Percentiles rank a stretch among this genome's conserved stretches.
phyloP scores from a whole-genome alignment of 768 basidiomycete species.

The Termitomyces sp. region DNA sequence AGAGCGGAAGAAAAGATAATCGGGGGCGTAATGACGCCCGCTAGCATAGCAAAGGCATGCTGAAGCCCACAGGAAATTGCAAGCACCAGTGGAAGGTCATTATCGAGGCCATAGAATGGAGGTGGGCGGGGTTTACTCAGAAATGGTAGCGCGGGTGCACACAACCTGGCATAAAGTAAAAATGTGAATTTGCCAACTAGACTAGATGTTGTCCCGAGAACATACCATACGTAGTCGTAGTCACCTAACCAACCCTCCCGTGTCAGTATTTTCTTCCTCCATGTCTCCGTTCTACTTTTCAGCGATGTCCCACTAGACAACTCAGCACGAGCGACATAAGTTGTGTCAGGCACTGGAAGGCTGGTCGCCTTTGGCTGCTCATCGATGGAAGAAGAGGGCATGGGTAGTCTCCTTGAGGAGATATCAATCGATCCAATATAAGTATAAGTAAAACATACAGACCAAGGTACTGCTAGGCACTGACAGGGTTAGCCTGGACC shows the following conservation, averaged over 20 bases:
- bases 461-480: no score
- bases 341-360: conserved; percentile 10
- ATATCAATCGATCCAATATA: no score
- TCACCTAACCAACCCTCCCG: conserved; percentile 79
- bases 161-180: conserved; percentile 48
- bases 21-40: conserved; percentile 79
- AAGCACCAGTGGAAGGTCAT: conserved; percentile 67
- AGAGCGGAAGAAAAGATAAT: conserved; percentile 72
- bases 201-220: background rate
- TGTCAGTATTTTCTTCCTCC: conserved; percentile 35
- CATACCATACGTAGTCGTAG: conserved; percentile 69
- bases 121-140: conserved; percentile 39
- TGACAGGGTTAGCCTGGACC: no score
- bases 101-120: conserved; percentile 75
- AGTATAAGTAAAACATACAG: no score
- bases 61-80: conserved; percentile 73
- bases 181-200: background rate
- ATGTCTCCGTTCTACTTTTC: background rate
- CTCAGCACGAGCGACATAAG: background rate
- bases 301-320: background rate
- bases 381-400: conserved; percentile 6
- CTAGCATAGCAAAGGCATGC: conserved; percentile 80
- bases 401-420: no score
- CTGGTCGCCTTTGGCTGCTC: conserved; percentile 12
- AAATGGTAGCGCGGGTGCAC: conserved; percentile 66